Evolutionary conservation across 1,284 basidiomycete species (phyloP).

Genomic region (Boletus sp.): DNA sequence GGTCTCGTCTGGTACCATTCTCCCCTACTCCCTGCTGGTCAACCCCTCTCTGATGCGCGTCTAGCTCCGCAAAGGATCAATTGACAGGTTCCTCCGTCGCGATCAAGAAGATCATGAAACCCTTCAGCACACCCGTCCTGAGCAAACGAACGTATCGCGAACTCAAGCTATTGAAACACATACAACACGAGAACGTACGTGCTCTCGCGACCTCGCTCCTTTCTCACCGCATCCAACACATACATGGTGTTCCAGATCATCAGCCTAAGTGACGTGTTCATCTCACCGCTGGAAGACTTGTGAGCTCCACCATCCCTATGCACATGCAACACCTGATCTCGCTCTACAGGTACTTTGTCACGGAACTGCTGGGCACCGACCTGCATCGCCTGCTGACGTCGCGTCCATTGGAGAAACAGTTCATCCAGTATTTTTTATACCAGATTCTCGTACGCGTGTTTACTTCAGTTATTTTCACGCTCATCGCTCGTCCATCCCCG

Average conservation of each 20-base stretch:
- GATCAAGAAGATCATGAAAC: constrained; percentile 99
- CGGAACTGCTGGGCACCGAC: constrained; percentile 98
- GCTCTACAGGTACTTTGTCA: constrained; percentile 86
- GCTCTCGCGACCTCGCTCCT: background rate
- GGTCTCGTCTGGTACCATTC: constrained; percentile 82
- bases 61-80: constrained; percentile 95
- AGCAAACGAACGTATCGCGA: constrained; percentile 97
- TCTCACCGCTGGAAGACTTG: constrained; percentile 97
- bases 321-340: background rate
- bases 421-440: constrained; percentile 99
- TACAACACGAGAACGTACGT: constrained; percentile 94
- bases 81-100: constrained; percentile 92
- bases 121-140: constrained; percentile 96
- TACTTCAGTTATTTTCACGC: background rate
- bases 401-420: constrained; percentile 97
- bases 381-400: constrained; percentile 95
- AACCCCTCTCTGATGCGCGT: constrained; percentile 8
- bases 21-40: constrained; percentile 25
- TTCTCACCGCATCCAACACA: constrained; percentile 5
- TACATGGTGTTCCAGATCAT: constrained; percentile 71
- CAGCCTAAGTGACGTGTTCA: constrained; percentile 98
- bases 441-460: constrained; percentile 79
- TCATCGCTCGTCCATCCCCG: constrained; percentile 4
- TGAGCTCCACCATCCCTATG: constrained; percentile 37
- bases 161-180: constrained; percentile 97